These are phyloP conservation scores for Trichocomaceae sp. DNA, from an alignment of 2,329 filamentous ascomycete species.

Conservation along the genomic window DNA sequence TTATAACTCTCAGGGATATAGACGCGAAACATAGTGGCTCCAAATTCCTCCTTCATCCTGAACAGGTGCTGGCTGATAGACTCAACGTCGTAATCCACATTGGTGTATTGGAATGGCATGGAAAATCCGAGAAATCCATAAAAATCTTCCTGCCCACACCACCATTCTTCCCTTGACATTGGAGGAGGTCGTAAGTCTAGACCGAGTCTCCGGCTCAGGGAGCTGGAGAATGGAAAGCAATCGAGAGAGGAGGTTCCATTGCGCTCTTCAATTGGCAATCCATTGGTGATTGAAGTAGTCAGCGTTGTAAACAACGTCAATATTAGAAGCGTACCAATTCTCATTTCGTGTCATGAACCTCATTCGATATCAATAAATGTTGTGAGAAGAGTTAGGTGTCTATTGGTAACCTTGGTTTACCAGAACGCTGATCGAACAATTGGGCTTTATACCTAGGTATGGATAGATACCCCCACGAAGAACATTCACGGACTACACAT, in stretches of 20 bases:
- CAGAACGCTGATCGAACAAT: no score
- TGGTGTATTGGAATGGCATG: not conserved
- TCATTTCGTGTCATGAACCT: not conserved
- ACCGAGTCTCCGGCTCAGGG: not conserved
- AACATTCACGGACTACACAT: not conserved
- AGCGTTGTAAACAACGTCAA: not conserved
- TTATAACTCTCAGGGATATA: not conserved
- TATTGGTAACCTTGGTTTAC: no score
- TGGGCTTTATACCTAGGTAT: not conserved
- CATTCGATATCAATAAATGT: not conserved
- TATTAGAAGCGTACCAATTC: not conserved
- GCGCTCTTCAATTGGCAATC: not conserved
- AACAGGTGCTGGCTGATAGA: not conserved
- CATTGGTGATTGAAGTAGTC: not conserved
- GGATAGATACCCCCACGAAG: not conserved
- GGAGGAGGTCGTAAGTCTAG: not conserved
- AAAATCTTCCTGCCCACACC: not conserved
- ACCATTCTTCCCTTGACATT: not conserved
- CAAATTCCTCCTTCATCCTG: not conserved
- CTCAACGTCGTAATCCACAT: not conserved
- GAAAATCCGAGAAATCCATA: not conserved
- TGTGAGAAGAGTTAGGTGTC: no score
- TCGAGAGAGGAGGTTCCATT: not conserved
- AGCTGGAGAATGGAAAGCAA: not conserved
- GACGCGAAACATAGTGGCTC: not conserved